Base-by-base conservation (phyloP, 108 stramenopile genomes). In the Nitzschia putrida region DNA sequence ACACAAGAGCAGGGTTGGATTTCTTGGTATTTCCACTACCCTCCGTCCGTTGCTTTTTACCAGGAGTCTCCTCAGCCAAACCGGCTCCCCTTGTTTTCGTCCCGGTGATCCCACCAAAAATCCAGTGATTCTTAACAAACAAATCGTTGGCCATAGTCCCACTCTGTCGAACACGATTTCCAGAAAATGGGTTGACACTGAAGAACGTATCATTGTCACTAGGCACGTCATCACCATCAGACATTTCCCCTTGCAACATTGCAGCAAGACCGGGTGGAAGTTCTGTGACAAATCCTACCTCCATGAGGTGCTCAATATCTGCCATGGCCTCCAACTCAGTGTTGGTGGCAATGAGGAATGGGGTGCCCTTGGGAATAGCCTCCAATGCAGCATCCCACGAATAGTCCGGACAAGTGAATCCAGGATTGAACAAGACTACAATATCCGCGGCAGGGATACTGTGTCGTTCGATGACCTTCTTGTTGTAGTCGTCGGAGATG, bases 91-190 rank as follows among this genome's bases (percentile, higher is more conserved):
- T 1, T 44, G 16, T 24, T 34, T 53, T 34, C 39, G 64, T 68
- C 16, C 60, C 71, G 25, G 90, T 80, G 10, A 88, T 66, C 0
- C 94, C 91, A 38, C 90, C 88, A 64, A 89, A 66, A 24, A 95
- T 86, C 89, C 89, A 95, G 25, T 88, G 77, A 59, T 80, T 90
- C 70, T 92, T 95, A 24, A 95, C 91, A 71, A 76, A 95, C 47
- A 95, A 44, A 82, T 95, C 94, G 67, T 95, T 95, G 24, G 88
- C 94, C 89, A 95, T 91, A 9, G 88, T 95, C 43, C 94, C 94
- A 61, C 85, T 88, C 67, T 95, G 94, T 51, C 94, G 78, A 6
- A 95, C 88, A 16, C 91, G 81, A 23, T 69, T 71, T 18, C 94
- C 94, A 43, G 79, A 68, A 63, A 80, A 89, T 39, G 94, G 94